A percentile compares a stretch with the other conserved stretches of the same genome.
Conservation (phyloP, 2,329 filamentous ascomycete species). For the Diaporthe vaccinii region DNA sequence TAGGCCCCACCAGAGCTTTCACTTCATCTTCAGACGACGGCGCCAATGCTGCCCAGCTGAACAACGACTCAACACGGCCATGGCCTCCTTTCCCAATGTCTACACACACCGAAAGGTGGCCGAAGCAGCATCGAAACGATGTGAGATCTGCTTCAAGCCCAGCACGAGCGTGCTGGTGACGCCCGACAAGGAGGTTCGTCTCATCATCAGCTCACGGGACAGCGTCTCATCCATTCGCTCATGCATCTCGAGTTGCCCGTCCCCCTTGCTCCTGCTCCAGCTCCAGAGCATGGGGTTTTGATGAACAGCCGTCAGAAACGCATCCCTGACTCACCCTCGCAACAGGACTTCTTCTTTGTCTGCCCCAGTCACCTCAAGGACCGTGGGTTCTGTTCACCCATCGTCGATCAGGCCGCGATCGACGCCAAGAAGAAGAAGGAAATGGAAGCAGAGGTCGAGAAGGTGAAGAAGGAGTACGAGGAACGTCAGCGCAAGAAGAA, state of each 20-base stretch:
- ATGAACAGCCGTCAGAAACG: fast-evolving
- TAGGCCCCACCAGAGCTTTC: slow-evolving; percentile 10
- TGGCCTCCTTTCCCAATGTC: slow-evolving; percentile 76
- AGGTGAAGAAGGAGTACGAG: slow-evolving; percentile 82
- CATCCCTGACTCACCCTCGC: slow-evolving; percentile 32
- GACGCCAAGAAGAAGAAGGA: slow-evolving; percentile 76
- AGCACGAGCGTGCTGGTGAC: slow-evolving; percentile 90
- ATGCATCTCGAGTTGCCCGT: slow-evolving; percentile 35
- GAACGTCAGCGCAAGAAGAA: slow-evolving; percentile 78
- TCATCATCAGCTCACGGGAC: slow-evolving; percentile 29
- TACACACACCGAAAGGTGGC: slow-evolving; percentile 91
- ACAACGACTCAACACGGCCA: slow-evolving; percentile 45
- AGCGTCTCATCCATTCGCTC: slow-evolving; percentile 7
- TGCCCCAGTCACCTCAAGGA: slow-evolving; percentile 89
- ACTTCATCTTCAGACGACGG: slow-evolving; percentile 29
- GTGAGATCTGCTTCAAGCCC: slow-evolving; percentile 92
- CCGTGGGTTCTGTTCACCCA: slow-evolving; percentile 81
- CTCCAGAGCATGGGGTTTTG: neutral
- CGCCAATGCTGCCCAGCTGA: slow-evolving; percentile 10
- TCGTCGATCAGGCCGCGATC: slow-evolving; percentile 76
- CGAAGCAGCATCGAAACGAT: slow-evolving; percentile 84
- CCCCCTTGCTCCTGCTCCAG: neutral
- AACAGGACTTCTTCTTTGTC: slow-evolving; percentile 89
- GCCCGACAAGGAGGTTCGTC: slow-evolving; percentile 83
- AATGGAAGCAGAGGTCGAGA: slow-evolving; percentile 73